Conservation (phyloP, 768 basidiomycete species). For the Kwoniella pini region DNA sequence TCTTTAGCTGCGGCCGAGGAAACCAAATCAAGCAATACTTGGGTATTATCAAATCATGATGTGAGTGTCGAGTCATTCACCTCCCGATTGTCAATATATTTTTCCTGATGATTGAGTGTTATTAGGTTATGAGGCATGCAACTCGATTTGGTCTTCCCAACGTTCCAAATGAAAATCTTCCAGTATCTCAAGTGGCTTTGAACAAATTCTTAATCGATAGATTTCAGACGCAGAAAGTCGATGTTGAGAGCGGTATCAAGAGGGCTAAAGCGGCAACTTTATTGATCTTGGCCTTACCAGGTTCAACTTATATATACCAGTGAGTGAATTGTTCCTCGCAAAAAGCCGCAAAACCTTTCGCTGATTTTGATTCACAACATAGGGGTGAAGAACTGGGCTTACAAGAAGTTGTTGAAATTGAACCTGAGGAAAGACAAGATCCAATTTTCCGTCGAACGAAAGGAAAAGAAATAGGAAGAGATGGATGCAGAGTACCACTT, state of each 20-base stretch:
- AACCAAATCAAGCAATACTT: slow-evolving; percentile 34
- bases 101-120: neutral
- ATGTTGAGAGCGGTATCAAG: slow-evolving; percentile 26
- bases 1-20: slow-evolving; percentile 20
- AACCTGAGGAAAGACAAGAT: slow-evolving; percentile 35
- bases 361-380: slow-evolving; percentile 1
- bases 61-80: neutral
- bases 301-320: slow-evolving; percentile 48
- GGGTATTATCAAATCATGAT: slow-evolving; percentile 38
- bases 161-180: slow-evolving; percentile 5
- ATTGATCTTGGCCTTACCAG: slow-evolving; percentile 44
- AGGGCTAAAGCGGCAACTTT: slow-evolving; percentile 37
- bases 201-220: neutral
- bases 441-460: slow-evolving; percentile 39
- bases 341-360: no score
- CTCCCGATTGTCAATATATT: neutral
- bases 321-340: slow-evolving; percentile 26
- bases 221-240: slow-evolving; percentile 16
- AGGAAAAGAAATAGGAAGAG: slow-evolving; percentile 40
- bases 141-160: slow-evolving; percentile 40
- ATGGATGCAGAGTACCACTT: slow-evolving; percentile 47
- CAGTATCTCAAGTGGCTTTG: neutral
- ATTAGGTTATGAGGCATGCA: slow-evolving; percentile 41
- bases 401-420: slow-evolving; percentile 40
- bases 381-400: slow-evolving; percentile 49